phyloP scores from a whole-genome alignment of 2,329 filamentous ascomycete species.

The Fusarium bactridioides region DNA sequence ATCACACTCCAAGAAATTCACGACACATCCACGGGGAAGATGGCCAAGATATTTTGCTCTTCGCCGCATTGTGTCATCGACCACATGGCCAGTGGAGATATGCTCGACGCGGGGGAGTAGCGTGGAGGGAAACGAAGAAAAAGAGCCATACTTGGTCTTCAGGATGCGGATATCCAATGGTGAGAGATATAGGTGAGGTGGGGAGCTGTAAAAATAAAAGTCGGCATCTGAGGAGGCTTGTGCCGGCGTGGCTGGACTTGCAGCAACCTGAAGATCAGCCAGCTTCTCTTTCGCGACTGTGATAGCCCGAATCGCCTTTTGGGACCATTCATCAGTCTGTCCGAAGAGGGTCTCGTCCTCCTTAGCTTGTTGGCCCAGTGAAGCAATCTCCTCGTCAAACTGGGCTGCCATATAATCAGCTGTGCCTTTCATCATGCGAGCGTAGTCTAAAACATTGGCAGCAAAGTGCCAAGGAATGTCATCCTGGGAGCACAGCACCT shows the following conservation, averaged over 20 bases:
- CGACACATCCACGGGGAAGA: slow-evolving; percentile 87
- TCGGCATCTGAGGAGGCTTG: slow-evolving; percentile 52
- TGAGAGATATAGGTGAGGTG: slow-evolving; percentile 88
- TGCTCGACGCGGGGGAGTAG: slow-evolving; percentile 88
- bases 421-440: slow-evolving; percentile 93
- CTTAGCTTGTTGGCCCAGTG: slow-evolving; percentile 77
- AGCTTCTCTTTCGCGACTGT: slow-evolving; percentile 79
- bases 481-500: slow-evolving; percentile 72
- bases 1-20: slow-evolving; percentile 91
- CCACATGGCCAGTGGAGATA: slow-evolving; percentile 85
- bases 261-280: slow-evolving; percentile 50
- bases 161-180: slow-evolving; percentile 91
- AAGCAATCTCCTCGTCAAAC: slow-evolving; percentile 79
- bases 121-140: slow-evolving; percentile 82
- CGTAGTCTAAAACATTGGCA: slow-evolving; percentile 93
- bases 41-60: slow-evolving; percentile 88
- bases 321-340: slow-evolving; percentile 92
- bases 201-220: slow-evolving; percentile 89
- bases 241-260: slow-evolving; percentile 21
- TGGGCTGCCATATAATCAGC: slow-evolving; percentile 86
- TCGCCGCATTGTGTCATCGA: slow-evolving; percentile 85
- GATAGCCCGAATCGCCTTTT: slow-evolving; percentile 80
- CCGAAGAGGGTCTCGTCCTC: slow-evolving; percentile 93
- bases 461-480: slow-evolving; percentile 95
- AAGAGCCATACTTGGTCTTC: slow-evolving; percentile 86